phyloP scores from a whole-genome alignment of 2,329 filamentous ascomycete species.

The Colletotrichum abscissum region DNA sequence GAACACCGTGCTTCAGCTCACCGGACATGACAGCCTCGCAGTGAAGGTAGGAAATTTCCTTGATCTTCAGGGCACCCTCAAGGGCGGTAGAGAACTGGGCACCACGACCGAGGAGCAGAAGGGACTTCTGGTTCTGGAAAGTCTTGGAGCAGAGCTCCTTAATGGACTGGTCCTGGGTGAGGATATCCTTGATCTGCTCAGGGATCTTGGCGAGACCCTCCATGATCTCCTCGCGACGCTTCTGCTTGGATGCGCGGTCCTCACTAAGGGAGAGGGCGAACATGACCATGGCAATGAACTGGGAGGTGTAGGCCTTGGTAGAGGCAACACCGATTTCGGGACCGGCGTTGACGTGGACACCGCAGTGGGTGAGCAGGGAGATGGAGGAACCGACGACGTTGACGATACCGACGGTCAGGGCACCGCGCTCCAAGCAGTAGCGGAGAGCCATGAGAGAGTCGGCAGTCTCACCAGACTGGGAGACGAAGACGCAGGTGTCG shows the following conservation, averaged over 20 bases:
- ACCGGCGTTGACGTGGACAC: constrained; percentile 99
- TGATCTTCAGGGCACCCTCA: constrained; percentile 98
- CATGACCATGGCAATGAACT: constrained; percentile 99
- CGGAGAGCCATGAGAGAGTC: constrained; percentile 97
- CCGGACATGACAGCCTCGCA: constrained; percentile 99
- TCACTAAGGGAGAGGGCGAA: constrained; percentile 96
- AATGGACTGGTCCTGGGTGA: constrained; percentile 92
- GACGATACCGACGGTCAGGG: constrained; percentile 96
- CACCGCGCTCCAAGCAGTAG: constrained; percentile 98
- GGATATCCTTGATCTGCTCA: constrained; percentile 89
- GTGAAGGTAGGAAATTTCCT: constrained; percentile 99
- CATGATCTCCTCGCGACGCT: constrained; percentile 95
- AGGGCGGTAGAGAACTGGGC: constrained; percentile 97
- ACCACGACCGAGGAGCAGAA: constrained; percentile 92
- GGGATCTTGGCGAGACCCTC: constrained; percentile 90
- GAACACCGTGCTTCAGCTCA: constrained; percentile 98
- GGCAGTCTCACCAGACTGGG: constrained; percentile 97
- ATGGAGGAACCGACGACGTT: constrained; percentile 99
- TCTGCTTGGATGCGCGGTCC: constrained; percentile 93
- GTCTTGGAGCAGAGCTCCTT: constrained; percentile 93
- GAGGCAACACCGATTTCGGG: constrained; percentile 99
- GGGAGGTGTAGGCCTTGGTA: constrained; percentile 99
- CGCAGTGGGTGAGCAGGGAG: constrained; percentile 97
- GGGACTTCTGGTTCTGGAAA: constrained; percentile 97
- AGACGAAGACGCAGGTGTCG: constrained; percentile 98